Conservation (phyloP, 2,329 filamentous ascomycete genomes). For the Epichloe sibirici region DNA sequence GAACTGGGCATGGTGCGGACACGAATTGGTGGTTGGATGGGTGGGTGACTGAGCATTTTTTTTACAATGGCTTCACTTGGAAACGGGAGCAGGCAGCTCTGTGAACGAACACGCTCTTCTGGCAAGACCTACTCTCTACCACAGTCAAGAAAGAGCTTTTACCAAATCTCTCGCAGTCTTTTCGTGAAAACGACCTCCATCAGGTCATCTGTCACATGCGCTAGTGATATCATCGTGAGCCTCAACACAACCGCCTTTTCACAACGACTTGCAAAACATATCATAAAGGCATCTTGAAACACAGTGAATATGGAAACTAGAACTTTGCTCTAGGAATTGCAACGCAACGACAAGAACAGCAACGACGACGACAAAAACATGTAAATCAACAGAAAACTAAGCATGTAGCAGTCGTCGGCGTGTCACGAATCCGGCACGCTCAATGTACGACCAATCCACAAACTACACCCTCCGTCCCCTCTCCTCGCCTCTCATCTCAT, state of each 20-base stretch:
- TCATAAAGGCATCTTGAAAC: background rate
- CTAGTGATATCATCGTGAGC: background rate
- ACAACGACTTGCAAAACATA: background rate
- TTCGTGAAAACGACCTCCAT: too few relatives aligned
- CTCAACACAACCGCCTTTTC: background rate
- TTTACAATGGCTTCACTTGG: too few relatives aligned
- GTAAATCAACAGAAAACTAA: conserved; percentile 33
- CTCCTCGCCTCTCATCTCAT: conserved; percentile 10
- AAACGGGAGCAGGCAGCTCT: too few relatives aligned
- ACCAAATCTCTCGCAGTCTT: too few relatives aligned
- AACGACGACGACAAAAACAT: conserved; percentile 15
- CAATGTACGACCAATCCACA: conserved; percentile 11
- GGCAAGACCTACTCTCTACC: too few relatives aligned
- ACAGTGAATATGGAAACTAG: background rate
- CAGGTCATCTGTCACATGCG: too few relatives aligned
- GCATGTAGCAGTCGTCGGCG: conserved; percentile 32
- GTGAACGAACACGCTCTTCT: too few relatives aligned
- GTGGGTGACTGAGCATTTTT: fast-evolving
- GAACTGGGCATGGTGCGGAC: too few relatives aligned
- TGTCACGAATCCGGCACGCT: conserved; percentile 21
- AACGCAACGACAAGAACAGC: conserved; percentile 22
- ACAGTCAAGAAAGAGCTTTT: too few relatives aligned
- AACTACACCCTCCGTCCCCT: conserved; percentile 8
- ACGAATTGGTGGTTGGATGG: too few relatives aligned
- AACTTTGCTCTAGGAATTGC: conserved; percentile 4